Evolutionary conservation across 176 grass and related monocot species (phyloP).

Genomic region (Eleusine indica): DNA sequence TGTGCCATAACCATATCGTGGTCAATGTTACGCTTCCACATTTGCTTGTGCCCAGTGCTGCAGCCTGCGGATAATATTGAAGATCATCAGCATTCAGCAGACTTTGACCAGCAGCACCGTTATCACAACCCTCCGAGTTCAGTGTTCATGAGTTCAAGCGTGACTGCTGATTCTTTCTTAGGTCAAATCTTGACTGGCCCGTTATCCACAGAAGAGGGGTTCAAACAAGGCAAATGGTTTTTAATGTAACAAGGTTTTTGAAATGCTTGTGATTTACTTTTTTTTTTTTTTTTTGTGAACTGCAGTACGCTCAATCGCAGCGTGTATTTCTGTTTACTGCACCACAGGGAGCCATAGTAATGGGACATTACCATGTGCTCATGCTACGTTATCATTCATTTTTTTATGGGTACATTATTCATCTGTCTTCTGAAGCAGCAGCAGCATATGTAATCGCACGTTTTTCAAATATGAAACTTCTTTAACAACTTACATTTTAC

Average conservation of each 20-base stretch:
- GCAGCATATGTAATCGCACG: too few relatives aligned
- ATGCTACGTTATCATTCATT: neutral
- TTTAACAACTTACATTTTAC: too few relatives aligned
- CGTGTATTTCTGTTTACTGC: neutral
- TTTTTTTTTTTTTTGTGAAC: neutral
- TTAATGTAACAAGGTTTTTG: neutral
- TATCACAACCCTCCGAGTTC: neutral
- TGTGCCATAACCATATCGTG: neutral
- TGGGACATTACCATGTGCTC: neutral
- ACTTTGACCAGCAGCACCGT: neutral
- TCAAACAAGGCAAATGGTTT: neutral
- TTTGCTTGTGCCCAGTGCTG: neutral
- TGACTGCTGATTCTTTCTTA: slow-evolving; percentile 19
- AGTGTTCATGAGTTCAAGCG: neutral
- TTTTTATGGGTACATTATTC: too few relatives aligned
- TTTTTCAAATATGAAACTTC: too few relatives aligned
- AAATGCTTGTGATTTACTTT: neutral
- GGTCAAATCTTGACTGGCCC: neutral
- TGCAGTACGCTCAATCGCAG: neutral
- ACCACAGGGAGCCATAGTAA: neutral
- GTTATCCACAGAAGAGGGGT: neutral
- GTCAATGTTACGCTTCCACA: neutral
- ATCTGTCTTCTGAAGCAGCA: too few relatives aligned
- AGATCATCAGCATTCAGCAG: neutral
- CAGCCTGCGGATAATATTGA: neutral